phyloP scores from a whole-genome alignment of 169 alveolate species.

The Prorocentrum cordatum region DNA sequence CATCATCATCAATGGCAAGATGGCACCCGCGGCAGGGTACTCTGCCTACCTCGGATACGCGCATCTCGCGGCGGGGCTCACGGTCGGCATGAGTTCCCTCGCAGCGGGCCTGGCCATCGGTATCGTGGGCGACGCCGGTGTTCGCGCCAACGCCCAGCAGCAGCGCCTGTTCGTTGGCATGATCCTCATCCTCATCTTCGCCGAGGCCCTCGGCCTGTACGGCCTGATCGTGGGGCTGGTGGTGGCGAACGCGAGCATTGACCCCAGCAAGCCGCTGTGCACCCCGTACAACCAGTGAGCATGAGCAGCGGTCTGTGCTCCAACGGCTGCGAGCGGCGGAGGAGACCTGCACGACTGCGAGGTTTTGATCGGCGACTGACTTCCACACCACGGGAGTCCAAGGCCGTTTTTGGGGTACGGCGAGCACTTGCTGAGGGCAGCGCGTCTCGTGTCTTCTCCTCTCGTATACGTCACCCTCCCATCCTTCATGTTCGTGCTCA shows the following conservation, averaged over 20 bases:
- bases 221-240: conserved; percentile 64
- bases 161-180: conserved; percentile 96
- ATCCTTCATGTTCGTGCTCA: too few species aligned
- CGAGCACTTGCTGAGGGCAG: too few species aligned
- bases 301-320: too few species aligned
- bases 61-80: conserved; percentile 82
- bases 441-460: too few species aligned
- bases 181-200: conserved; percentile 96
- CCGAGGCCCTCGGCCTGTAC: conserved; percentile 79
- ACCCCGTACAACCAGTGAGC: too few species aligned
- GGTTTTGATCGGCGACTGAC: too few species aligned
- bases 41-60: conserved; percentile 88
- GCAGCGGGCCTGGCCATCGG: conserved; percentile 99
- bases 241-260: conserved; percentile 90
- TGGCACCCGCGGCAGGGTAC: conserved; percentile 76
- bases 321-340: too few species aligned
- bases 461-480: too few species aligned
- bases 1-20: conserved; percentile 72
- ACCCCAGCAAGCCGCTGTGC: too few species aligned
- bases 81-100: conserved; percentile 55
- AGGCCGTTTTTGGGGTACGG: too few species aligned
- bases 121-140: conserved; percentile 98
- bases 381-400: too few species aligned
- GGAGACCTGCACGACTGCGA: too few species aligned
- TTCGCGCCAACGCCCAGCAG: conserved; percentile 98